Conservation (phyloP, 257 asterid genomes). For the Thymus mandschuricus region DNA sequence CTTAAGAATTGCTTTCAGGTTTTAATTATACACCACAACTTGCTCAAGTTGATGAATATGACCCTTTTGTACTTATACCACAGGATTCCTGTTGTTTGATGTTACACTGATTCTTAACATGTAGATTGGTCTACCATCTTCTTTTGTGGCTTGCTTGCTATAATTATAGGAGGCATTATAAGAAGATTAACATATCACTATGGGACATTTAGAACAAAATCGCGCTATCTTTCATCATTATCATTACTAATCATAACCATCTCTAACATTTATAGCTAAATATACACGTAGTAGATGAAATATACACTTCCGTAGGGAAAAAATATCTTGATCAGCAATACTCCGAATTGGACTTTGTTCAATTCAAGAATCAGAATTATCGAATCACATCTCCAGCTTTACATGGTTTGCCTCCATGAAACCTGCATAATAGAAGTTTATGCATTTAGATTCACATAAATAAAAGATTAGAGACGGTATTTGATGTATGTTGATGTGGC, state of each 20-base stretch:
- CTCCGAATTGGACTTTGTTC: conserved; percentile 32
- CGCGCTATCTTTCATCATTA: conserved; percentile 33
- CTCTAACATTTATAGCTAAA: conserved; percentile 40
- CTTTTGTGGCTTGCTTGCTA: conserved; percentile 11
- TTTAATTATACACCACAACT: conserved; percentile 31
- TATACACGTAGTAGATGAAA: conserved; percentile 41
- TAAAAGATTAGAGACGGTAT: background rate
- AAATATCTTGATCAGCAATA: conserved; percentile 32
- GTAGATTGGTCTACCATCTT: background rate
- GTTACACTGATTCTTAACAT: conserved; percentile 15
- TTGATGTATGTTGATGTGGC: conserved; percentile 3
- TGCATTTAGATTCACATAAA: conserved; percentile 3
- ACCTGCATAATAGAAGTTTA: conserved; percentile 45
- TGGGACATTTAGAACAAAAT: conserved; percentile 21
- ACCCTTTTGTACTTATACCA: conserved; percentile 31
- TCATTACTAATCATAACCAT: conserved; percentile 34
- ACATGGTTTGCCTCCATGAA: conserved; percentile 50
- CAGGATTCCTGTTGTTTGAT: conserved; percentile 4
- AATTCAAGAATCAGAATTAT: conserved; percentile 25
- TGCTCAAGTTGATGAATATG: conserved; percentile 45
- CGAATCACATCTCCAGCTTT: conserved; percentile 72
- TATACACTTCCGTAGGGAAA: conserved; percentile 31
- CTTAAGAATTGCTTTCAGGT: conserved; percentile 28
- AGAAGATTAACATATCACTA: background rate
- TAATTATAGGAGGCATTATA: background rate